Evolutionary conservation across 805 yeast species (phyloP), one percentile per base, ranked within the genome.

Genomic region (Sugiyamaella floridensis): DNA sequence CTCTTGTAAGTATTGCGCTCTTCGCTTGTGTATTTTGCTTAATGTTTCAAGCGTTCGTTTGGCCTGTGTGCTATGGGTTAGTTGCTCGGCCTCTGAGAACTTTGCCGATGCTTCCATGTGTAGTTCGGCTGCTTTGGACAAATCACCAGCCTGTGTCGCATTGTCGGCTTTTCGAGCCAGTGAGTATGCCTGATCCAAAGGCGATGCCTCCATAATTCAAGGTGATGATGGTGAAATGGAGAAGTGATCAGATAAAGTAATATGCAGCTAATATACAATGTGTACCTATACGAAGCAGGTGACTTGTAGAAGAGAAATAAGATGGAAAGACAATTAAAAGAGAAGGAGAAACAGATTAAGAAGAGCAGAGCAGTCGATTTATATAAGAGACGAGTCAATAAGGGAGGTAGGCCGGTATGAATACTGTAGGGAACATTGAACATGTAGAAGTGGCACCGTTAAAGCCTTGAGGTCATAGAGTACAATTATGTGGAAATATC

Each of bases 151-250:
- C 29, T 71, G 55, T 1, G 74, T 71, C 11, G 77, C 72, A 26
- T 68, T 63, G 55, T 82, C 85, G 0, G 85, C 86, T 45, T 69
- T 71, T 51, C 76, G 77, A 16, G 80, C 79, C 3, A 75, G 63
- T 28, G 73, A 72, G 56, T 79, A 81, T 1, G 78, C 78, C 78
- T 77, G 47, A 22, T 58, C 60, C 29, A 58, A 45, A 20, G 61
- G 58, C 20, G 60, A 55, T 28, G 55, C 57, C 11, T 57, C 59
- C 60, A 57, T 58, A 14, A 9, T 34, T 6, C 32, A 8, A 10
- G 18, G 43, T 19, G 12, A 11, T 41, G 12, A 10, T 29, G 9
- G 37, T 14, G 12, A n/a, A n/a, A n/a, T 32, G 37, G 37, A 32
- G n/a, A 10, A 32, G n/a, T 3, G 37, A 32, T 32, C 37, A 32